These are phyloP conservation scores for Detonula confervacea DNA, from an alignment of 352 stramenopile species.

Conservation along the genomic window DNA sequence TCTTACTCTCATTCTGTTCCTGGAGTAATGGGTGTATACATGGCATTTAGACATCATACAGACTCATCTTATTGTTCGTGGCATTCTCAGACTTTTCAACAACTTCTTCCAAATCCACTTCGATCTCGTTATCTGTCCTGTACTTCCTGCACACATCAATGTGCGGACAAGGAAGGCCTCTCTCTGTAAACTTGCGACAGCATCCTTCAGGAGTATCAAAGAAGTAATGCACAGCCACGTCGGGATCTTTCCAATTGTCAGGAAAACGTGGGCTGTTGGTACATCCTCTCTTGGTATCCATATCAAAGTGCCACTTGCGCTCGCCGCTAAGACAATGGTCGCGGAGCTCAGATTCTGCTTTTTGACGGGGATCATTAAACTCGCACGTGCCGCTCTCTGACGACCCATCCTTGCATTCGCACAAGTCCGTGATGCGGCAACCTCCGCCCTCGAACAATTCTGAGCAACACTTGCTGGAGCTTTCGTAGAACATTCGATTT, in stretches of 20 bases:
- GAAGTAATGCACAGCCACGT: neutral
- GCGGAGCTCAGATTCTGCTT: no score
- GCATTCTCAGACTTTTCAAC: no score
- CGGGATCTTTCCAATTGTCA: neutral
- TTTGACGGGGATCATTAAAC: no score
- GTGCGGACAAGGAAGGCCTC: neutral
- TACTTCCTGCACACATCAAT: neutral
- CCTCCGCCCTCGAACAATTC: neutral
- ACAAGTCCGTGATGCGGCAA: neutral
- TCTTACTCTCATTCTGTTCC: no score
- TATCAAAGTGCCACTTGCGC: neutral
- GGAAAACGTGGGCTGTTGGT: neutral
- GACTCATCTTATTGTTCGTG: no score
- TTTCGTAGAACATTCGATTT: neutral
- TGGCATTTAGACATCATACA: no score
- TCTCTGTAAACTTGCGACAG: neutral
- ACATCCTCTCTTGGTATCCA: neutral
- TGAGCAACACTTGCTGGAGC: neutral
- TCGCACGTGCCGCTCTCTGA: neutral
- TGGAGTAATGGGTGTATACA: no score
- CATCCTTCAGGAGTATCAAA: conserved; percentile 2
- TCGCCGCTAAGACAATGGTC: no score
- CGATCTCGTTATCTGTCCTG: no score
- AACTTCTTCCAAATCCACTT: no score
- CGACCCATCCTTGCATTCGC: neutral